Evolutionary conservation across 179 eudicot genomes (phyloP).

Genomic region (Carnegiea gigantea): DNA sequence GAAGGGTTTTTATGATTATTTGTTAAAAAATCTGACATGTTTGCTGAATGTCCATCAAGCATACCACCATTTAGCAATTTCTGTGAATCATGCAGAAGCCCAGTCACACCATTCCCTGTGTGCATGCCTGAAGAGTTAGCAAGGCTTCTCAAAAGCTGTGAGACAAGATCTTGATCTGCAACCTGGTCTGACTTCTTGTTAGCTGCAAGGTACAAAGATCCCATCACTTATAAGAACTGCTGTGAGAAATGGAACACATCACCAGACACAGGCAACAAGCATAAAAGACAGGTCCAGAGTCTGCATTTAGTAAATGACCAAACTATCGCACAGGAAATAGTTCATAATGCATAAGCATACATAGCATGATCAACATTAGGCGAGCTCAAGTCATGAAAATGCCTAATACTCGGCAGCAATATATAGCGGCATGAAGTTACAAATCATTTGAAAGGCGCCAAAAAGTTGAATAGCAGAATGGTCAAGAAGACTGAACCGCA

Average conservation of each 20-base stretch:
- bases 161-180: conserved; percentile 51
- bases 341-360: neutral
- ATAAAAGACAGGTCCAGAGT: neutral
- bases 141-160: conserved; percentile 67
- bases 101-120: conserved; percentile 37
- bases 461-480: neutral
- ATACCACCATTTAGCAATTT: conserved; percentile 42
- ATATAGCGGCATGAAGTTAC: neutral
- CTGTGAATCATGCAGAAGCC: conserved; percentile 47
- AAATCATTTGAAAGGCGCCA: conserved; percentile 2
- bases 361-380: neutral
- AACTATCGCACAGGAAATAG: neutral
- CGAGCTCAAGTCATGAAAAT: neutral
- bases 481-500: neutral
- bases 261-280: no score
- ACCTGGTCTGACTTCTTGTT: conserved; percentile 45
- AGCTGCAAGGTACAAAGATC: conserved; percentile 44
- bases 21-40: conserved; percentile 34
- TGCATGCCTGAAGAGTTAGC: conserved; percentile 48
- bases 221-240: neutral
- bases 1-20: conserved; percentile 20
- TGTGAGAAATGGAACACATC: neutral
- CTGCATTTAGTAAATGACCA: neutral
- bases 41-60: conserved; percentile 37
- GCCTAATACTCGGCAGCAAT: neutral